Conservation (phyloP, 1,139 yeast genomes). For the Pichia sp. region DNA sequence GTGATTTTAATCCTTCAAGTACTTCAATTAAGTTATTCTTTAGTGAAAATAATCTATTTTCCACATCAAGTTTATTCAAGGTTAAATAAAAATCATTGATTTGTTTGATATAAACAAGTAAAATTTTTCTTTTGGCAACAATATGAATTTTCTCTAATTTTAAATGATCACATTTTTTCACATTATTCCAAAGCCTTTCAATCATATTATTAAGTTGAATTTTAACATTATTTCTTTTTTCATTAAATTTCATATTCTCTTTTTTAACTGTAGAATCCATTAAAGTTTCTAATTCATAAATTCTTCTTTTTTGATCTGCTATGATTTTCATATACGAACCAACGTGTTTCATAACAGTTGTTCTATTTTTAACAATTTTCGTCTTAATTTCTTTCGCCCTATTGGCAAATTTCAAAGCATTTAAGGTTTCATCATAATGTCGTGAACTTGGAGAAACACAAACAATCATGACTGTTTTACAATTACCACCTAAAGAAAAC, state of each 20-base stretch:
- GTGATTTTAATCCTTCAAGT: constrained; percentile 30
- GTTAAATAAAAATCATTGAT: constrained; percentile 29
- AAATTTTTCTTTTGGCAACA: constrained; percentile 52
- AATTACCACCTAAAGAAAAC: constrained; percentile 89
- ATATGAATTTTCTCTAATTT: constrained; percentile 44
- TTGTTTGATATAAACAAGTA: constrained; percentile 41
- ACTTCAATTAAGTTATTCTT: constrained; percentile 25
- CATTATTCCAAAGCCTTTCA: constrained; percentile 10
- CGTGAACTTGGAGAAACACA: constrained; percentile 81
- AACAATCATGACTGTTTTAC: constrained; percentile 93
- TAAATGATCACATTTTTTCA: constrained; percentile 8
- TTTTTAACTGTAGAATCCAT: constrained; percentile 9
- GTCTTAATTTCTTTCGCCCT: constrained; percentile 89
- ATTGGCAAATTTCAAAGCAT: constrained; percentile 84
- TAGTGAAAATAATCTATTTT: constrained; percentile 17
- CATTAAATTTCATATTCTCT: constrained; percentile 4
- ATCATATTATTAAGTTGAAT: constrained; percentile 36
- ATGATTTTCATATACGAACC: constrained; percentile 83
- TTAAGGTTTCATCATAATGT: constrained; percentile 88
- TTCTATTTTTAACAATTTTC: constrained; percentile 67
- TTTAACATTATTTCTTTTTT: constrained; percentile 35
- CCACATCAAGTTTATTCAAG: constrained; percentile 19
- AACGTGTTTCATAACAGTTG: constrained; percentile 75
- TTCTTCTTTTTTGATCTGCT: constrained; percentile 73
- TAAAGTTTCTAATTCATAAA: constrained; percentile 26